Conservation (phyloP, 2,329 filamentous ascomycete genomes). For the Didymosphaeria variabile region DNA sequence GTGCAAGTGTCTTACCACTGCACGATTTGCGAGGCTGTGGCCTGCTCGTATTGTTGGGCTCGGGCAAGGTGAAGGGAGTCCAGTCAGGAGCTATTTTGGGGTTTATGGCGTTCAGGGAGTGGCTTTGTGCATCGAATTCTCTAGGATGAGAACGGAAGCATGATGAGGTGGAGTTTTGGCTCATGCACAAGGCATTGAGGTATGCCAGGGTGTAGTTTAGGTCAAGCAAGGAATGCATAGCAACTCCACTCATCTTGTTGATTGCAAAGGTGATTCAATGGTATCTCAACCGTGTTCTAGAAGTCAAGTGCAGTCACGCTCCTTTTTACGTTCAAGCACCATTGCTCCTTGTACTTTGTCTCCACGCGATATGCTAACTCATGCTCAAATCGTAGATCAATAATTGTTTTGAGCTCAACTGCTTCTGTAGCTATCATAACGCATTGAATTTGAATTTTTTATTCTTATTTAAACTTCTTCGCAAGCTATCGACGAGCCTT, state of each 20-base stretch:
- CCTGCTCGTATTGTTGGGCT: no score
- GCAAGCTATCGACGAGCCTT: background rate
- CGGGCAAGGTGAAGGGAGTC: background rate
- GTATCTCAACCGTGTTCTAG: conserved; percentile 18
- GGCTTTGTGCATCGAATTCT: background rate
- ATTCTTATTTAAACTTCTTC: conserved; percentile 3
- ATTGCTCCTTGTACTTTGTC: conserved; percentile 18
- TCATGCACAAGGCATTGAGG: background rate
- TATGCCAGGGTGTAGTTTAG: background rate
- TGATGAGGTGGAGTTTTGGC: background rate
- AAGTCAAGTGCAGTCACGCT: conserved; percentile 18
- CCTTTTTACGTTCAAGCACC: conserved; percentile 17
- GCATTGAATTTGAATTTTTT: background rate
- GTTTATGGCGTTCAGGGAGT: background rate
- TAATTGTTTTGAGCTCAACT: conserved; percentile 14
- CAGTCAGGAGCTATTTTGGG: background rate
- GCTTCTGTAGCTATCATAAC: conserved; percentile 4
- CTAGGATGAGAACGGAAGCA: background rate
- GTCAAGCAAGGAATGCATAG: background rate
- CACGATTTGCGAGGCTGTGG: no score
- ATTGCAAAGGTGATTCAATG: background rate
- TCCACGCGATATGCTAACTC: conserved; percentile 21
- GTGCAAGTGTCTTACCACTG: no score
- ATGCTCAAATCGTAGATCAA: conserved; percentile 11
- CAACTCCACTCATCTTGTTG: background rate